Percentiles rank a stretch among this genome's conserved stretches.
Evolutionary conservation across 352 stramenopile species (phyloP).

Genomic region (Phytopythium ostracodes): DNA sequence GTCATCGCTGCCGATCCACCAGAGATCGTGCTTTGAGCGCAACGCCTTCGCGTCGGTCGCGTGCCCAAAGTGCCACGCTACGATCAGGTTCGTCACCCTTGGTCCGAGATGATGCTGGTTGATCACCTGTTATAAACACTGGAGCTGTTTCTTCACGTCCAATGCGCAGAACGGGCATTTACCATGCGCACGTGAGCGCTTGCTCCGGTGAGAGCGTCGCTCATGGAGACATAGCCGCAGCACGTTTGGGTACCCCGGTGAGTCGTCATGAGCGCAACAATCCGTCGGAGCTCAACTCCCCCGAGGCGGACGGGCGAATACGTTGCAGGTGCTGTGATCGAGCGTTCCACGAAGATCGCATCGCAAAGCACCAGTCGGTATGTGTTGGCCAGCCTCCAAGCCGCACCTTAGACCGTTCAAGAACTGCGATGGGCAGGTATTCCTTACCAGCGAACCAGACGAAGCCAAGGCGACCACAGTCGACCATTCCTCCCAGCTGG

Average conservation of each 20-base stretch:
- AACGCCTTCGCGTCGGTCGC: conserved; percentile 47
- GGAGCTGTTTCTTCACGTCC: background rate
- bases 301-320: conserved; percentile 46
- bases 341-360: conserved; percentile 53
- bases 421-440: background rate
- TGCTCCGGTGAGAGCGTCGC: conserved; percentile 12
- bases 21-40: conserved; percentile 66
- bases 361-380: conserved; percentile 68
- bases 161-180: conserved; percentile 18
- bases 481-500: background rate
- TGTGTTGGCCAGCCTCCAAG: conserved; percentile 18
- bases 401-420: background rate
- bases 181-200: conserved; percentile 17
- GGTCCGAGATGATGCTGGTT: conserved; percentile 1
- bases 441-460: background rate
- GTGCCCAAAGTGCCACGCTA: conserved; percentile 34
- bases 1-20: conserved; percentile 60
- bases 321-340: conserved; percentile 54
- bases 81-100: conserved; percentile 21
- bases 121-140: too few relatives aligned
- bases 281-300: conserved; percentile 27
- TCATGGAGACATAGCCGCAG: background rate
- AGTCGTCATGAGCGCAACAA: background rate
- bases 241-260: background rate
- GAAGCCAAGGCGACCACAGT: background rate